Percentiles rank a stretch among this genome's conserved stretches.
Evolutionary conservation across 805 yeast species (phyloP).

Genomic region (Nakazawaea laoshanensis): DNA sequence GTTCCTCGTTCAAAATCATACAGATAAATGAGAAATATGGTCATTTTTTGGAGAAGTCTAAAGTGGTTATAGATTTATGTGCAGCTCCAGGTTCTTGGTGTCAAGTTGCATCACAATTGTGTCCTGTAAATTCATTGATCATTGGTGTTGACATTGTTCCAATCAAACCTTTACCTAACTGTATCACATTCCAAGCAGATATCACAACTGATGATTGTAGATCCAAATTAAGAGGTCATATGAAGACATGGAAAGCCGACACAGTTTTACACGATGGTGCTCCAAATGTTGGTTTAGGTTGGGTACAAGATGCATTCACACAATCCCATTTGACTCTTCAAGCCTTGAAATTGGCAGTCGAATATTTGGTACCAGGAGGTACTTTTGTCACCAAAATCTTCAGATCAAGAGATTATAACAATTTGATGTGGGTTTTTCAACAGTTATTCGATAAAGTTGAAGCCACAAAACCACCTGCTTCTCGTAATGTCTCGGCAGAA

Average conservation of each 20-base stretch:
- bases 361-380: constrained; percentile 85
- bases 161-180: constrained; percentile 91
- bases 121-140: constrained; percentile 89
- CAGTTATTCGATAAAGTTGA: constrained; percentile 94
- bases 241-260: constrained; percentile 99
- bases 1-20: constrained; percentile 92
- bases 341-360: constrained; percentile 90
- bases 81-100: constrained; percentile 99
- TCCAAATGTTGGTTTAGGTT: constrained; percentile 98
- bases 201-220: constrained; percentile 98
- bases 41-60: constrained; percentile 87
- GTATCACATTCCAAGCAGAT: constrained; percentile 91
- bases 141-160: constrained; percentile 99
- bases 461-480: constrained; percentile 98
- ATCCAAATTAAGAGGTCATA: constrained; percentile 85
- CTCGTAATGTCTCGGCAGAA: constrained; percentile 98
- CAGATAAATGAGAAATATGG: constrained; percentile 97
- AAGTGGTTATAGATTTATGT: constrained; percentile 94
- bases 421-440: constrained; percentile 94
- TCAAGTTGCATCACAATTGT: constrained; percentile 90
- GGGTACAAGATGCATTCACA: constrained; percentile 99
- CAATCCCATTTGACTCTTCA: constrained; percentile 94
- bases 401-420: constrained; percentile 98
- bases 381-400: constrained; percentile 94
- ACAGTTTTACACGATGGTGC: constrained; percentile 99